Evolutionary conservation across 2,329 filamentous ascomycete species (phyloP), one percentile per base, ranked within the genome.

Genomic region (Fusarium circinatum): DNA sequence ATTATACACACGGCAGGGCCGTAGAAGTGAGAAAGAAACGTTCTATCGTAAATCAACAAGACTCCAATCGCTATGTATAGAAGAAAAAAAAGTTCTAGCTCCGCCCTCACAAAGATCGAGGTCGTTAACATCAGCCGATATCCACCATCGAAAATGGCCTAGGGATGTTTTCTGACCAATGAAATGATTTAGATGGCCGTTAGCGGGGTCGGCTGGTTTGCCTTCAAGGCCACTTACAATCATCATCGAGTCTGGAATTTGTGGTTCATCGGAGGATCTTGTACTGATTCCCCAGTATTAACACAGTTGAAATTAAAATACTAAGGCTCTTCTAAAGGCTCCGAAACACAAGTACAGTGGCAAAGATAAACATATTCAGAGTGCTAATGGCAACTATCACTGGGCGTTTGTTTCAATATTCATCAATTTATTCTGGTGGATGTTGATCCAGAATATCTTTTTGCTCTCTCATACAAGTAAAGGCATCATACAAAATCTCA

Each of bases 71-170:
- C 51, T 56, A 51, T 34, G 45, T n/a, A 38, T 45, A 59, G n/a
- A 44, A 39, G 34, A 42, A 36, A 69, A 70, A 74, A 74, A 57
- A 52, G 45, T 48, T 68, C 32, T 38, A 74, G 39, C 38, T 41
- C n/a, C 36, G 39, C 44, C 61, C 36, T 45, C 28, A 47, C 58
- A 36, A 57, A 62, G 52, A 59, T 63, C 47, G 55, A 66, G 45
- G 67, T 67, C 65, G 65, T 74, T 59, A 70, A 51, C 34, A 75
- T 76, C 74, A 75, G 74, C 55, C 60, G 48, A 76, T 47, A 47
- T 42, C 41, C 57, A 65, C 63, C 34, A 26, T 52, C 34, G 39
- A 62, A 57, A 70, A 66, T 42, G 49, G 48, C 56, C 52, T 61
- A 48, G 42, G 28, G 51, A 36, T 44, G 30, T 20, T 20, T 17